phyloP scores from a whole-genome alignment of 148 eudicot genomes.

The Chenopodium berlandieri region DNA sequence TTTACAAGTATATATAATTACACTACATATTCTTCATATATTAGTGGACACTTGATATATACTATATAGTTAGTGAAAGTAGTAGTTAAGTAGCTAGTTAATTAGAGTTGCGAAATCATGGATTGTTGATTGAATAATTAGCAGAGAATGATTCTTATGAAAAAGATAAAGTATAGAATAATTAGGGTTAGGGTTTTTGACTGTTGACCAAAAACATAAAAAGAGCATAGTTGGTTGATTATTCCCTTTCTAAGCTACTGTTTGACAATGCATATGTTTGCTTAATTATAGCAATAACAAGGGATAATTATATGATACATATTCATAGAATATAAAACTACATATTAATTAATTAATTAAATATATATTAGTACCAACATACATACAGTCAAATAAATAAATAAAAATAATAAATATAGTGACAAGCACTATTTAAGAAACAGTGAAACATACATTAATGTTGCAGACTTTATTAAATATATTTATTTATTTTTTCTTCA shows the following conservation, averaged over 20 bases:
- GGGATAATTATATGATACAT: background rate
- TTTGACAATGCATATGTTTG: background rate
- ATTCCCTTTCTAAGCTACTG: background rate
- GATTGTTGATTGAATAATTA: background rate
- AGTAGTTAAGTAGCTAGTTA: background rate
- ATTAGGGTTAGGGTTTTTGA: conserved; percentile 25
- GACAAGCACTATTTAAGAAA: conserved; percentile 2
- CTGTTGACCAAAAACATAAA: conserved; percentile 4
- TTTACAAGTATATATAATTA: no score
- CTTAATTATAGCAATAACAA: background rate
- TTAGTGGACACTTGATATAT: no score
- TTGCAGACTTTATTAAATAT: background rate
- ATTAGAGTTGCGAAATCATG: background rate
- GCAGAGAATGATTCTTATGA: background rate
- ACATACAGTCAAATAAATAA: background rate
- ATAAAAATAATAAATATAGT: background rate
- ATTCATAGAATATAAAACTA: background rate
- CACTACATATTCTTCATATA: no score
- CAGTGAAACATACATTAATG: conserved; percentile 1
- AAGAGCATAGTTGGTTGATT: conserved; percentile 11
- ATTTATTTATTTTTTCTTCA: background rate
- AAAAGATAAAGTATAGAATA: background rate
- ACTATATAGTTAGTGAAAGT: no score
- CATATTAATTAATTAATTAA: background rate
- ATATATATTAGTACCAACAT: background rate